A percentile compares a stretch with the other conserved stretches of the same genome.
Conservation (phyloP, 1,284 basidiomycete genomes). For the Hypsizygus ulmarius region DNA sequence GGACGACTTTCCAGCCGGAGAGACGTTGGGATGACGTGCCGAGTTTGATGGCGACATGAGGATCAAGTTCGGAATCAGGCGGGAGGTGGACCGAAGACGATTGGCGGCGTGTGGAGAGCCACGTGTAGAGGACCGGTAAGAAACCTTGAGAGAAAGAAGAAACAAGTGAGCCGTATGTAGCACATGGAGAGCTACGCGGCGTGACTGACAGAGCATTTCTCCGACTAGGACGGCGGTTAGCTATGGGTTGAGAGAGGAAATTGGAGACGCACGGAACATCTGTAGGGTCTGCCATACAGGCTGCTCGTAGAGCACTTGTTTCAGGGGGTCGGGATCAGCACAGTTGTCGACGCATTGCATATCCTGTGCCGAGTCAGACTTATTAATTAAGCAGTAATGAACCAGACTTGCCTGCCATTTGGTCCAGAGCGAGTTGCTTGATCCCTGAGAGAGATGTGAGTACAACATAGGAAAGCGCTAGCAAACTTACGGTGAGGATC, state of each 20-base stretch:
- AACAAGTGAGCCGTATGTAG: constrained; percentile 25
- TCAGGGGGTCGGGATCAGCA: constrained; percentile 49
- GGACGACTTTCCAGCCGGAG: constrained; percentile 66
- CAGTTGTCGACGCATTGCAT: constrained; percentile 97
- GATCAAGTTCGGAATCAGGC: constrained; percentile 45
- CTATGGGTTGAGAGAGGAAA: constrained; percentile 22
- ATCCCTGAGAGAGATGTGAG: constrained; percentile 46
- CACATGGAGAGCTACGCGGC: constrained; percentile 27
- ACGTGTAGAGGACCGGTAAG: constrained; percentile 77
- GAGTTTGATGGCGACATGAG: constrained; percentile 36
- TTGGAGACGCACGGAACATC: constrained; percentile 75
- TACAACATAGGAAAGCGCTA: background rate
- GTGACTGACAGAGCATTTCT: constrained; percentile 83
- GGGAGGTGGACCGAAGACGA: constrained; percentile 55
- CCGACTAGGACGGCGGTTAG: constrained; percentile 60
- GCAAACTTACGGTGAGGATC: constrained; percentile 65
- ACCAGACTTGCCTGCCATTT: constrained; percentile 68
- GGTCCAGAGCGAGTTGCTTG: constrained; percentile 76
- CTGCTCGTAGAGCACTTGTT: constrained; percentile 80
- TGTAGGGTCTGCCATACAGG: constrained; percentile 94
- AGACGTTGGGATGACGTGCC: constrained; percentile 42
- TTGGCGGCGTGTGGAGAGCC: constrained; percentile 48
- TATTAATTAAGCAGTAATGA: constrained; percentile 8
- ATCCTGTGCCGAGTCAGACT: constrained; percentile 48
- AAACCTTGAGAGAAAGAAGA: constrained; percentile 56